phyloP scores from a whole-genome alignment of 2,329 filamentous ascomycete species.

The Epicoccum sorghinum region DNA sequence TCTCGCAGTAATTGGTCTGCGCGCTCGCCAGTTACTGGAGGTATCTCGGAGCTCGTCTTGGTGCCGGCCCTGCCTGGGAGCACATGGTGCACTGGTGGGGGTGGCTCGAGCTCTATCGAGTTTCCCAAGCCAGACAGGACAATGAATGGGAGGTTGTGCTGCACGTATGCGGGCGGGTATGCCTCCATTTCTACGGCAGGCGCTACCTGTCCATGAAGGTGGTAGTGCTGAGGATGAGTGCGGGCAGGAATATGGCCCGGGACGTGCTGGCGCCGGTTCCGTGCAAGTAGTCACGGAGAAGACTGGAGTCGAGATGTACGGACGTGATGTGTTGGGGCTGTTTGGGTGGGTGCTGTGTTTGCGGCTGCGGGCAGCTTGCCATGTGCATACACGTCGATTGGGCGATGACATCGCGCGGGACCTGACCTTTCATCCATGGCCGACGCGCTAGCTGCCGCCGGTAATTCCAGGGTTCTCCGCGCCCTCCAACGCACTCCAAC shows the following conservation, averaged over 20 bases:
- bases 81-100: constrained; percentile 53
- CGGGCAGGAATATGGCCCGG: constrained; percentile 11
- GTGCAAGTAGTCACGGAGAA: neutral
- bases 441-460: constrained; percentile 17
- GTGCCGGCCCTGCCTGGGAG: constrained; percentile 57
- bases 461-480: constrained; percentile 15
- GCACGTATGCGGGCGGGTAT: constrained; percentile 78
- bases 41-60: constrained; percentile 72
- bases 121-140: constrained; percentile 75
- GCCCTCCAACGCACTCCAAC: constrained; percentile 10
- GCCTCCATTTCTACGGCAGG: constrained; percentile 68
- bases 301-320: no score
- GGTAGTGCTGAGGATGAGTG: constrained; percentile 11
- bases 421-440: constrained; percentile 2
- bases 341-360: neutral
- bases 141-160: constrained; percentile 85
- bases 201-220: constrained; percentile 40
- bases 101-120: constrained; percentile 39
- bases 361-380: constrained; percentile 11
- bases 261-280: neutral
- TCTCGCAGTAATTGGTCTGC: constrained; percentile 69
- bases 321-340: neutral
- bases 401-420: constrained; percentile 12
- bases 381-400: constrained; percentile 10
- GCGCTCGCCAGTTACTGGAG: constrained; percentile 68